These are phyloP conservation scores for Puccinia triticina DNA, from an alignment of 1,284 basidiomycete species.

Conservation along the genomic window DNA sequence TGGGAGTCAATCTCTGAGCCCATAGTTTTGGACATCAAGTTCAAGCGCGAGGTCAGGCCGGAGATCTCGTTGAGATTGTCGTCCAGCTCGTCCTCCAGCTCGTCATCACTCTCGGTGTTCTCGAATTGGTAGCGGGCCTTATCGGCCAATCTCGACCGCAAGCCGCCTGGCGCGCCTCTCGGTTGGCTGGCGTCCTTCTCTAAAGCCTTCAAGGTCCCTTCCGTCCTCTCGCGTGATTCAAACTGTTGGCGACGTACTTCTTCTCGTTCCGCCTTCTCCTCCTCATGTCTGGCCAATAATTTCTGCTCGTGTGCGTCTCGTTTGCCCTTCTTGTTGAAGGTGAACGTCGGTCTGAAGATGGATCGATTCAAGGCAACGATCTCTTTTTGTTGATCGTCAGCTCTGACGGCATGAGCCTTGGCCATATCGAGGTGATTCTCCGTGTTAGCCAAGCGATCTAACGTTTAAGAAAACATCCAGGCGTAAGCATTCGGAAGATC, in stretches of 20 bases:
- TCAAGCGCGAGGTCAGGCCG: conserved; percentile 78
- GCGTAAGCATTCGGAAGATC: not conserved
- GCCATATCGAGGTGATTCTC: conserved; percentile 93
- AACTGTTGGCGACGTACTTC: conserved; percentile 81
- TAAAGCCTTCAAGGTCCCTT: conserved; percentile 66
- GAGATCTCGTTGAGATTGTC: conserved; percentile 87
- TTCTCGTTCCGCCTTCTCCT: conserved; percentile 82
- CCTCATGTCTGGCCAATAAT: conserved; percentile 81
- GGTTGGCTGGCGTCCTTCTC: conserved; percentile 38
- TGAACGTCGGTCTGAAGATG: conserved; percentile 89
- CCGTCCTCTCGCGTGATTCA: conserved; percentile 82
- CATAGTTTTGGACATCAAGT: conserved; percentile 81
- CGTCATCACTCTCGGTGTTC: conserved; percentile 90
- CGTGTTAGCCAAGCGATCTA: conserved; percentile 78
- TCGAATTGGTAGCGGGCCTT: conserved; percentile 89
- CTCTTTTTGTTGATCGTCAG: conserved; percentile 90
- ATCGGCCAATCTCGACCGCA: conserved; percentile 43
- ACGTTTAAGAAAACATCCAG: not conserved
- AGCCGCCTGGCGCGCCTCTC: conserved; percentile 54
- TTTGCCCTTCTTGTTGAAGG: conserved; percentile 88
- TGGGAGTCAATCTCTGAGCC: conserved; percentile 75
- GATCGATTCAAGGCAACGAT: conserved; percentile 90
- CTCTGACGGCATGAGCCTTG: conserved; percentile 83
- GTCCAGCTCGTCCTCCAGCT: conserved; percentile 77
- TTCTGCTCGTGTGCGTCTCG: conserved; percentile 87